Base-by-base conservation (phyloP, 1,284 basidiomycete genomes). In the Mixia osmundae region DNA sequence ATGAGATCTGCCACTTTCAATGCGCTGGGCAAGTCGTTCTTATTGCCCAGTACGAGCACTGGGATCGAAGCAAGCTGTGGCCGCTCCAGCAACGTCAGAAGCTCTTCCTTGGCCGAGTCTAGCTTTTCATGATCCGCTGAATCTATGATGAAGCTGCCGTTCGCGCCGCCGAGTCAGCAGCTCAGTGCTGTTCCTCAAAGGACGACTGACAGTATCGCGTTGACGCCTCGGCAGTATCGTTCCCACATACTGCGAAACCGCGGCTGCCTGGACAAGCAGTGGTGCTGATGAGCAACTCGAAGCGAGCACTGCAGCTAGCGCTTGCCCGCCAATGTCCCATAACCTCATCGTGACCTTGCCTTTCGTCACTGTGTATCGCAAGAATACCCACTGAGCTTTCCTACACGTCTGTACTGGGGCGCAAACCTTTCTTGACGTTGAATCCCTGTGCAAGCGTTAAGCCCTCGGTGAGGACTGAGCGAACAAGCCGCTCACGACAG, bases 41-140 rank as follows among this genome's bases (percentile, higher is more conserved):
- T 97, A 58, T 94, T 95, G 2, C 83, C 89, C 18, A 95, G 64
- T 69, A 95, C 83, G 11, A 95, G 67, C 25, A 95, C 55, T 1
- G 87, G 87, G 2, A 91, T 80, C 1, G 75, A 73, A 1, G 60
- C 54, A 16, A 95, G 65, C 18, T 68, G 68, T 0, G 72, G 66
- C 29, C 83, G 70, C 9, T 67, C 61, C 16, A 95, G 64, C 3
- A 95, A 62, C 0, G 83, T 72, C 51, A 89, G 82, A 4, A 95
- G 63, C 54, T 95, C 87, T 33, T 85, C 83, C 6, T 73, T 69
- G 2, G 80, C 79, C 5, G 77, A 73, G 37, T 79, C 75, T 51
- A 89, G 73, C 50, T 75, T 78, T 38, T 77, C 73, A 40, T 61
- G 63, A 52, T 89, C 83, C 33, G 68, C 65, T 3, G 80, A 76